A percentile compares a stretch with the other conserved stretches of the same genome.
These are phyloP conservation scores for Xylaria telfairii DNA, from an alignment of 495 filamentous ascomycete species.

Conservation along the genomic window DNA sequence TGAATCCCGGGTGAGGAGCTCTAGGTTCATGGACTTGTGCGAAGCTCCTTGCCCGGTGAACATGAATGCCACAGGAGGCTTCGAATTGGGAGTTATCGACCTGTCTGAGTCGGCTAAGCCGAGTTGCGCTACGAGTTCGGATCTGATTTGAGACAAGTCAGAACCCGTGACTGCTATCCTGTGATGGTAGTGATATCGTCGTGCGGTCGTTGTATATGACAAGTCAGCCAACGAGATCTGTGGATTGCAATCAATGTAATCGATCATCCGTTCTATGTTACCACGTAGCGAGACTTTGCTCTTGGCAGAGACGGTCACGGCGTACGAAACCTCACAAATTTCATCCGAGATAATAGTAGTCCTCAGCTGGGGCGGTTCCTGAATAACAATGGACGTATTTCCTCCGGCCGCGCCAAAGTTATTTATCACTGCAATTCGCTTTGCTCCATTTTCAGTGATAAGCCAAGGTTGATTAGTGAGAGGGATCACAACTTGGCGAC, in stretches of 20 bases:
- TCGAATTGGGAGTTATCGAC: not conserved
- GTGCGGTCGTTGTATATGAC: conserved; percentile 75
- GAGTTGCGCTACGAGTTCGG: conserved; percentile 25
- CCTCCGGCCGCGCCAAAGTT: no score
- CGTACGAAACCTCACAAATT: not conserved
- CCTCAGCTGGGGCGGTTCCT: not conserved
- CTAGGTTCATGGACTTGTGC: not conserved
- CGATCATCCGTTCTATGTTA: conserved; percentile 32
- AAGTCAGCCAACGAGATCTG: conserved; percentile 45
- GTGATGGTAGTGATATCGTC: conserved; percentile 70
- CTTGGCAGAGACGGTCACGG: not conserved
- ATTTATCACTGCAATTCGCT: conserved; percentile 44
- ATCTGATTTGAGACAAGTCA: conserved; percentile 35
- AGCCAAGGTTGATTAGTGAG: not conserved
- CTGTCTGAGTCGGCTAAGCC: conserved; percentile 26
- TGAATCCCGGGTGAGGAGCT: not conserved
- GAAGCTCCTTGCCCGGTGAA: not conserved
- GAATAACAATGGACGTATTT: conserved; percentile 22
- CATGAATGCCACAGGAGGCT: not conserved
- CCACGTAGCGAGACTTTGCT: not conserved
- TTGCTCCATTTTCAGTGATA: not conserved
- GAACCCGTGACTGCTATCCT: conserved; percentile 59
- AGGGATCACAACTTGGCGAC: not conserved
- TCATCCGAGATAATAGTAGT: not conserved
- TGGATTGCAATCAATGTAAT: conserved; percentile 46